Percentiles rank a stretch among this genome's conserved stretches.
Conservation (phyloP, 345 rosid species). For the Anastatica hierochuntica region DNA sequence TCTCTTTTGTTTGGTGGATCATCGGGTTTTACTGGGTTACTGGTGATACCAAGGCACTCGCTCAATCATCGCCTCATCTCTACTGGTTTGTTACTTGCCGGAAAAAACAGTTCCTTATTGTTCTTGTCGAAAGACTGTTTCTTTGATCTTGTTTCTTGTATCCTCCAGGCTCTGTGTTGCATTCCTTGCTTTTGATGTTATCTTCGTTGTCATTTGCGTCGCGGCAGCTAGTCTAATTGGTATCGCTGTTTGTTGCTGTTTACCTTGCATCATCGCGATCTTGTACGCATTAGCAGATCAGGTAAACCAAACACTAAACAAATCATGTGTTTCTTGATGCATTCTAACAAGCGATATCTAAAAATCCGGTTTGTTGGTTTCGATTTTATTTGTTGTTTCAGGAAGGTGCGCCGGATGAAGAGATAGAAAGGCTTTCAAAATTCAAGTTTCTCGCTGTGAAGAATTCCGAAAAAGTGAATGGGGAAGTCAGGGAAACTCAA, state of each 20-base stretch:
- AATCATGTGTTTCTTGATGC: background rate
- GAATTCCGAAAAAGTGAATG: conserved; percentile 29
- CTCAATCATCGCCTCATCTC: conserved; percentile 53
- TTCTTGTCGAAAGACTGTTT: background rate
- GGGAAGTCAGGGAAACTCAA: conserved; percentile 33
- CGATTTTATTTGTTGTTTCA: background rate
- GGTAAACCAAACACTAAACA: conserved; percentile 31
- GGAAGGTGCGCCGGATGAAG: conserved; percentile 34
- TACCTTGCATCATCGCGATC: conserved; percentile 89
- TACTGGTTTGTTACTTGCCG: conserved; percentile 49
- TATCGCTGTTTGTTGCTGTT: conserved; percentile 86
- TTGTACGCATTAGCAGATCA: conserved; percentile 66
- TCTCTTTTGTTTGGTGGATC: conserved; percentile 84
- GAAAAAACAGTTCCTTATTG: background rate
- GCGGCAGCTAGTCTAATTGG: conserved; percentile 69
- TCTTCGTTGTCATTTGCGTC: conserved; percentile 67
- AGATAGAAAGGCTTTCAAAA: conserved; percentile 19
- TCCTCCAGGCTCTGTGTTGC: conserved; percentile 72
- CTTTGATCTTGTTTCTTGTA: background rate
- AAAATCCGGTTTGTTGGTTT: background rate
- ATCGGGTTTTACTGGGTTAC: conserved; percentile 82
- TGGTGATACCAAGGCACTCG: conserved; percentile 36
- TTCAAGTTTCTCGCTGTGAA: conserved; percentile 13
- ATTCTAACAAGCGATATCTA: background rate
- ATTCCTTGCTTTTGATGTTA: conserved; percentile 76